These are phyloP conservation scores for Periconia sp. DNA, from an alignment of 2,329 filamentous ascomycete genomes.

Conservation along the genomic window DNA sequence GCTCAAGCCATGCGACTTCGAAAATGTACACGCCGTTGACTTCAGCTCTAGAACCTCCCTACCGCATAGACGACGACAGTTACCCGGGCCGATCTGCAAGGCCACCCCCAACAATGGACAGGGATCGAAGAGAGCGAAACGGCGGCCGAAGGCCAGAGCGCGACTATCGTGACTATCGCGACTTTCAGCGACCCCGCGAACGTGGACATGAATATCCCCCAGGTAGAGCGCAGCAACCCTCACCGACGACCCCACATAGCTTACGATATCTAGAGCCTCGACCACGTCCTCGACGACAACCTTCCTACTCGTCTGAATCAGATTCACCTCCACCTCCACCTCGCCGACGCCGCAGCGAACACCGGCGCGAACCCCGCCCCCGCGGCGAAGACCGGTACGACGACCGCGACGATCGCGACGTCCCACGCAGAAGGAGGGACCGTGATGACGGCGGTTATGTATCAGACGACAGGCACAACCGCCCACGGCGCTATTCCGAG, in stretches of 20 bases:
- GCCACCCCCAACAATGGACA: no score
- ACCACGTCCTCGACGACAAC: conserved; percentile 14
- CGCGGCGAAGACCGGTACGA: conserved; percentile 27
- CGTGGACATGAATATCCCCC: not conserved
- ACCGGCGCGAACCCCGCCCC: conserved; percentile 13
- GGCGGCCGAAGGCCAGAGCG: not conserved
- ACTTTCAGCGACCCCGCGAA: not conserved
- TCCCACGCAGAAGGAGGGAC: conserved; percentile 1
- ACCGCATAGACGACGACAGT: not conserved
- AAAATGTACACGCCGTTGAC: not conserved
- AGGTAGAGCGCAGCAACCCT: not conserved
- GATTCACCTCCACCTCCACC: conserved; percentile 24
- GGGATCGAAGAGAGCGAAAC: not conserved
- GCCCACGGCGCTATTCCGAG: conserved; percentile 15
- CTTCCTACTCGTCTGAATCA: conserved; percentile 20
- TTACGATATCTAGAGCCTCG: conserved; percentile 7
- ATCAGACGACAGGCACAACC: conserved; percentile 26
- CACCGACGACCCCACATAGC: not conserved
- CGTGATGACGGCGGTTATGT: conserved; percentile 24
- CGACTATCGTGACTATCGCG: not conserved
- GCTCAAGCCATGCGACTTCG: no score
- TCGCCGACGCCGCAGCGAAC: not conserved
- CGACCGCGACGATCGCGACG: conserved; percentile 16
- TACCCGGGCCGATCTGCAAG: not conserved
- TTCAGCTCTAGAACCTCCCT: not conserved